A percentile compares a stretch with the other conserved stretches of the same genome.
phyloP scores from a whole-genome alignment of 2,329 filamentous ascomycete genomes.

The Colletotrichum salicis region DNA sequence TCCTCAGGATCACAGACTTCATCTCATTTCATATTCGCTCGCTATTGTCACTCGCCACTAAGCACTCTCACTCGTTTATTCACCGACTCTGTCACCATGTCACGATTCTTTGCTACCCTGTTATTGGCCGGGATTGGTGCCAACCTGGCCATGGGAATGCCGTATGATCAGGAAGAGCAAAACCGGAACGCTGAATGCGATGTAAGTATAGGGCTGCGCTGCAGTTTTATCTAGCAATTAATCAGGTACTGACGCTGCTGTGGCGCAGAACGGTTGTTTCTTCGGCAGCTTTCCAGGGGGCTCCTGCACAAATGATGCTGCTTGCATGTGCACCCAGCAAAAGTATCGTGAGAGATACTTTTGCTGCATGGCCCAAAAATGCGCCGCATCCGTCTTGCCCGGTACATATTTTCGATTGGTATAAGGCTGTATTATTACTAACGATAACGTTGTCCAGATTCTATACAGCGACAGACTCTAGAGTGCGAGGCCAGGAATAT shows the following conservation, averaged over 20 bases:
- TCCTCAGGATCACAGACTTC: no score
- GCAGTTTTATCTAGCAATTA: background rate
- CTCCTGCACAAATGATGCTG: slow-evolving; percentile 11
- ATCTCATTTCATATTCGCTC: no score
- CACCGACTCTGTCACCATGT: background rate
- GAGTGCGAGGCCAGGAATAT: background rate
- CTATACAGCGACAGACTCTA: background rate
- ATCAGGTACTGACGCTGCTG: background rate
- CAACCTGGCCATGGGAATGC: background rate
- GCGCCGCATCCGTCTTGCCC: background rate
- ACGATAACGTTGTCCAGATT: background rate
- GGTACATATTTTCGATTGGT: background rate
- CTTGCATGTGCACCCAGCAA: slow-evolving; percentile 6
- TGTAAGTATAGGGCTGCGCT: background rate
- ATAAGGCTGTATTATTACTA: background rate
- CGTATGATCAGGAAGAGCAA: background rate
- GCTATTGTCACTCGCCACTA: no score
- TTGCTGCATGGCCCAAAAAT: slow-evolving; percentile 12
- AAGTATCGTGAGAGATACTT: slow-evolving; percentile 8
- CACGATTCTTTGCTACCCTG: background rate
- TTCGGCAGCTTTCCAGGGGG: slow-evolving; percentile 7
- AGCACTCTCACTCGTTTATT: no score
- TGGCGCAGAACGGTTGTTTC: slow-evolving; percentile 4
- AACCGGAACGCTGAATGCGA: background rate
- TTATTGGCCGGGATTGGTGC: background rate